Base-by-base conservation (phyloP, 2,329 filamentous ascomycete genomes). In the Pseudogymnoascus sp. region DNA sequence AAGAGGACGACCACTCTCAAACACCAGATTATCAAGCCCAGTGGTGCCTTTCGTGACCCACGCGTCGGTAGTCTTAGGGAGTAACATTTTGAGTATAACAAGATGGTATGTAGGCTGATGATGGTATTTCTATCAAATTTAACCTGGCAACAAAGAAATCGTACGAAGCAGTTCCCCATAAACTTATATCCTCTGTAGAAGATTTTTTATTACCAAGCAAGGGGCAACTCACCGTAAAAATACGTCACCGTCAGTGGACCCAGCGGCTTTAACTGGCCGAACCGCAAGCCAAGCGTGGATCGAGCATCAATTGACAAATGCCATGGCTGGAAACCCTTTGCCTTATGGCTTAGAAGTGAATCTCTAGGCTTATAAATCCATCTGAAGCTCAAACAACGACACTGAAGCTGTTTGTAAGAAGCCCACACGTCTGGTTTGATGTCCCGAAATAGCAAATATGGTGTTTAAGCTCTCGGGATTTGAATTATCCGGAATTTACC, bases 1-100 rank as follows among this genome's bases (percentile, higher is more conserved):
- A 9, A 73, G 45, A 5, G 58, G 76, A 75, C 7, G 55, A 76
- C 70, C 9, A 70, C 64, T 16, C 60, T 78, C 72, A 65, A 80
- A 72, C 66, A 78, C 79, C 60, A 82, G 72, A 61, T 72, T 72
- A 23, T 82, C 77, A 67, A 82, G 83, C 64, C 76, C 80, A 58
- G 73, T 74, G 66, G 74, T 75, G 66, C 79, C 79, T 62, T 76
- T 69, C 16, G 86, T 73, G 5, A 74, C 78, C 84, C 84, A 87
- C 2, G 66, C 63, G 60, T 69, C 69, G 14, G 65, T 67, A 1
- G 68, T 69, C 62, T 69, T 69, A 0, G 71, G 71, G 33, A 72
- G 58, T 7, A 33, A 60, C 58, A 60, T 60, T 60, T 60, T 30
- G 33, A 25, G 28, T 33, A 55, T 22, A 55, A 55, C 5, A 55